Percentiles rank a stretch among this genome's conserved stretches.
Evolutionary conservation across 2,329 filamentous ascomycete genomes (phyloP).

Genomic region (Fusarium kyushuense): DNA sequence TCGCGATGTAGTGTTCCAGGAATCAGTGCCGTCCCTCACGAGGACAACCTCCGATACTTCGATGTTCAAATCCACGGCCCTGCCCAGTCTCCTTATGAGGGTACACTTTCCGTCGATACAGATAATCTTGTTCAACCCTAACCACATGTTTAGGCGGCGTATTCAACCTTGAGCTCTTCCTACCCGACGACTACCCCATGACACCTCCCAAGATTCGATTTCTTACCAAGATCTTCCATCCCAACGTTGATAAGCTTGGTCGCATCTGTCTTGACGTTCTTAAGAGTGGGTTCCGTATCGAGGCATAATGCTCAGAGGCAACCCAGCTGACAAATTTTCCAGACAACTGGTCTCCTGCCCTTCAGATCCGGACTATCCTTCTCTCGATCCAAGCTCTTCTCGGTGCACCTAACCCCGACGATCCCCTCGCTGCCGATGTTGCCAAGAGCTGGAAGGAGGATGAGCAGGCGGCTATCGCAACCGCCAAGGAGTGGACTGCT

Average conservation of each 20-base stretch:
- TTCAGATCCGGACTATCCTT: slow-evolving; percentile 98
- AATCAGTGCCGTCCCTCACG: slow-evolving; percentile 94
- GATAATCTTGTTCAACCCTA: background rate
- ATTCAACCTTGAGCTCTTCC: slow-evolving; percentile 96
- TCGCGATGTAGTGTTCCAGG: slow-evolving; percentile 79
- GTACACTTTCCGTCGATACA: slow-evolving; percentile 60
- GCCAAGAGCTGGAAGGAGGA: slow-evolving; percentile 99
- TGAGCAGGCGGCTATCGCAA: slow-evolving; percentile 90
- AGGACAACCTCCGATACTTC: slow-evolving; percentile 98
- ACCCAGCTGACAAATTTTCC: slow-evolving; percentile 28
- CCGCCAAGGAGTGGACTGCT: slow-evolving; percentile 90
- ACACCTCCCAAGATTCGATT: slow-evolving; percentile 98
- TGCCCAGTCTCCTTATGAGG: slow-evolving; percentile 92
- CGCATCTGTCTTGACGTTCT: slow-evolving; percentile 97
- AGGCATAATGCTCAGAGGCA: background rate
- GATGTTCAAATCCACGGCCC: slow-evolving; percentile 97
- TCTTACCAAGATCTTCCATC: slow-evolving; percentile 98
- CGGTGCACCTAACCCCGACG: slow-evolving; percentile 96
- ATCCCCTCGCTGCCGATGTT: slow-evolving; percentile 97
- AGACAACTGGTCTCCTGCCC: slow-evolving; percentile 99
- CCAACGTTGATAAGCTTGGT: slow-evolving; percentile 97
- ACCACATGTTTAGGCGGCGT: slow-evolving; percentile 70
- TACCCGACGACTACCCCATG: slow-evolving; percentile 99
- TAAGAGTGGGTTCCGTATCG: slow-evolving; percentile 75
- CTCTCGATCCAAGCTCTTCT: slow-evolving; percentile 97